Evolutionary conservation across 352 stramenopile genomes (phyloP).

Genomic region (Peronosclerospora sorghi): DNA sequence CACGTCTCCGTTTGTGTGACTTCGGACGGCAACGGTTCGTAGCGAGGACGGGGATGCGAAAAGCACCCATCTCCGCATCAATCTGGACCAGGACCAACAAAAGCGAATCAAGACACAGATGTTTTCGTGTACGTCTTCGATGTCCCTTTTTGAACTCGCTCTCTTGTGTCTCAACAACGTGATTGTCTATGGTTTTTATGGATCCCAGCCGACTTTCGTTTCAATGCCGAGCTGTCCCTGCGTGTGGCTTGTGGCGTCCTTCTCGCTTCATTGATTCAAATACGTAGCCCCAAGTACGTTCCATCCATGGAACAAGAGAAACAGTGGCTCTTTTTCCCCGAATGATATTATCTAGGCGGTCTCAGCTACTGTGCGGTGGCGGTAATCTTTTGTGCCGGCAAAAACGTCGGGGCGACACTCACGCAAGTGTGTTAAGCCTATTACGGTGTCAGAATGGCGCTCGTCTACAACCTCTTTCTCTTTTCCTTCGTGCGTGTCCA

Average conservation of each 20-base stretch:
- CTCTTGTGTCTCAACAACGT: neutral
- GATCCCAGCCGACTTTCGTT: conserved; percentile 52
- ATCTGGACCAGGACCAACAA: conserved; percentile 45
- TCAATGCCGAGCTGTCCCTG: conserved; percentile 58
- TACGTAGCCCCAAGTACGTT: conserved; percentile 35
- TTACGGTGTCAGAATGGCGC: conserved; percentile 63
- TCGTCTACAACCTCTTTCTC: conserved; percentile 70
- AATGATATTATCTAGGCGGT: conserved; percentile 47
- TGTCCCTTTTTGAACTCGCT: neutral
- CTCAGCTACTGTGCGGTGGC: conserved; percentile 64
- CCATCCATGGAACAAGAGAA: conserved; percentile 35
- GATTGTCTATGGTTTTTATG: neutral
- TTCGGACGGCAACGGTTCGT: conserved; percentile 34
- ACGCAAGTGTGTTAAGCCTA: conserved; percentile 63
- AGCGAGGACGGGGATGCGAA: conserved; percentile 58
- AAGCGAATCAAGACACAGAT: conserved; percentile 38
- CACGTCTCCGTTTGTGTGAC: conserved; percentile 24
- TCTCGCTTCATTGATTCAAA: conserved; percentile 61
- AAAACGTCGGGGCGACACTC: conserved; percentile 60
- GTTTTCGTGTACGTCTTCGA: conserved; percentile 35
- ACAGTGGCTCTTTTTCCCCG: conserved; percentile 62
- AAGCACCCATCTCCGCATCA: conserved; percentile 55
- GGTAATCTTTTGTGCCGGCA: conserved; percentile 65
- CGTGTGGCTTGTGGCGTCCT: conserved; percentile 57
- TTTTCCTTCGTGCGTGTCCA: conserved; percentile 36